These are phyloP conservation scores for Didymosphaeria variabile DNA, from an alignment of 2,329 filamentous ascomycete species.

Conservation along the genomic window DNA sequence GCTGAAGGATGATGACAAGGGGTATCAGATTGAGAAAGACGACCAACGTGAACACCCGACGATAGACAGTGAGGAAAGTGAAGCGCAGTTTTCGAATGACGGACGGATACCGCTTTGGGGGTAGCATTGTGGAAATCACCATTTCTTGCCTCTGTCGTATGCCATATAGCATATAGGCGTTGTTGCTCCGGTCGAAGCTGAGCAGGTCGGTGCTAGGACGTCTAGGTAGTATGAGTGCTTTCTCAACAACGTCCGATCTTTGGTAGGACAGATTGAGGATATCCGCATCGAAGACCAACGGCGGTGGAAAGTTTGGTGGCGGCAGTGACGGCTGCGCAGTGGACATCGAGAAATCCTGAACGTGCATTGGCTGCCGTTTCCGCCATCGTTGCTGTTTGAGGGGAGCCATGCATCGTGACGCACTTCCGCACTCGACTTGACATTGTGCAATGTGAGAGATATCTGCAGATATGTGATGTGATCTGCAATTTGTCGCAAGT, in stretches of 20 bases:
- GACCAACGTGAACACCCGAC: slow-evolving; percentile 54
- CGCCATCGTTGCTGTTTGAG: background rate
- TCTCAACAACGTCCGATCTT: slow-evolving; percentile 26
- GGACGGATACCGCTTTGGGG: slow-evolving; percentile 21
- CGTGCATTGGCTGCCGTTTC: background rate
- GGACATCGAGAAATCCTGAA: background rate
- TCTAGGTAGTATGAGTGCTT: slow-evolving; percentile 18
- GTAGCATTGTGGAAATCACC: background rate
- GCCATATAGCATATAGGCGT: background rate
- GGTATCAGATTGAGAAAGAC: slow-evolving; percentile 51
- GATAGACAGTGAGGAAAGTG: slow-evolving; percentile 44
- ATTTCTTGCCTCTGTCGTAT: background rate
- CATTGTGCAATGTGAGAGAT: background rate
- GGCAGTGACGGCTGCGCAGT: slow-evolving; percentile 1
- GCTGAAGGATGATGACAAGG: slow-evolving; percentile 25
- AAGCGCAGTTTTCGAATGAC: slow-evolving; percentile 30
- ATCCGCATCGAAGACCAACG: slow-evolving; percentile 22
- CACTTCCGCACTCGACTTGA: no score
- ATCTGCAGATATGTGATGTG: background rate
- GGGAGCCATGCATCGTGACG: background rate
- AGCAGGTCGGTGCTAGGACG: slow-evolving; percentile 7
- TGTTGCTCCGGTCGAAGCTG: slow-evolving; percentile 7
- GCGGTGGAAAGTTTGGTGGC: slow-evolving; percentile 13
- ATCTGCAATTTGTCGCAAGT: background rate
- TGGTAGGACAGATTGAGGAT: slow-evolving; percentile 22